phyloP scores from a whole-genome alignment of 495 filamentous ascomycete species.

The Daldinia loculata region DNA sequence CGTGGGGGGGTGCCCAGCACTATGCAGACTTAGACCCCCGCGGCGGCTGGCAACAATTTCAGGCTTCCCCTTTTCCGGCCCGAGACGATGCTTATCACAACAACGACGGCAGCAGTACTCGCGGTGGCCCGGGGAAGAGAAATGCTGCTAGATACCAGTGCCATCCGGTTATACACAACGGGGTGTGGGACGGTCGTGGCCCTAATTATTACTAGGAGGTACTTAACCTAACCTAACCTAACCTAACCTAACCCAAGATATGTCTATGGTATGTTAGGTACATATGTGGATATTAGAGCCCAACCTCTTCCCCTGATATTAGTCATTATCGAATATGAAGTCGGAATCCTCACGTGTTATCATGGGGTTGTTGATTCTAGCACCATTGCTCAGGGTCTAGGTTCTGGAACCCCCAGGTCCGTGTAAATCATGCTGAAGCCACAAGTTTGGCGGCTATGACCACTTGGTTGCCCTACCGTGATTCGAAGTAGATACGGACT shows the following conservation, averaged over 20 bases:
- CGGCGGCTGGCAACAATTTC: slow-evolving; percentile 1
- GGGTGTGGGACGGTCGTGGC: not conserved
- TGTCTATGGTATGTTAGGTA: too few relatives aligned
- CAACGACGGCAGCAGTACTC: slow-evolving; percentile 3
- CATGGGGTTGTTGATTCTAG: not conserved
- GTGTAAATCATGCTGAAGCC: slow-evolving; percentile 3
- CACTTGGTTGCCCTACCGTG: slow-evolving; percentile 1
- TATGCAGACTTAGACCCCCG: slow-evolving; percentile 8
- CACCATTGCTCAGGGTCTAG: not conserved
- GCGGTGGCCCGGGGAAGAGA: not conserved
- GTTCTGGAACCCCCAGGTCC: not conserved
- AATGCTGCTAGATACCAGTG: not conserved
- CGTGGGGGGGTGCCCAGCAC: slow-evolving; percentile 12
- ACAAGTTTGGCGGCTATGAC: slow-evolving; percentile 5
- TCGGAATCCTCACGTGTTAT: slow-evolving; percentile 31
- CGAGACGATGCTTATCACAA: not conserved
- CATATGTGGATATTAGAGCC: not conserved
- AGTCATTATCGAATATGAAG: slow-evolving; percentile 9
- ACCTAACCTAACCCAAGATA: too few relatives aligned
- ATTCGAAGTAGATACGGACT: not conserved
- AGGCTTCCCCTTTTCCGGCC: not conserved
- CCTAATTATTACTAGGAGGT: slow-evolving; percentile 6
- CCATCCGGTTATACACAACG: slow-evolving; percentile 7
- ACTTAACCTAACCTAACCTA: not conserved
- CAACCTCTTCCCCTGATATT: not conserved